Percentiles rank a stretch among this genome's conserved stretches.
phyloP scores from a whole-genome alignment of 208 protist species.

The Strigomonas culicis region DNA sequence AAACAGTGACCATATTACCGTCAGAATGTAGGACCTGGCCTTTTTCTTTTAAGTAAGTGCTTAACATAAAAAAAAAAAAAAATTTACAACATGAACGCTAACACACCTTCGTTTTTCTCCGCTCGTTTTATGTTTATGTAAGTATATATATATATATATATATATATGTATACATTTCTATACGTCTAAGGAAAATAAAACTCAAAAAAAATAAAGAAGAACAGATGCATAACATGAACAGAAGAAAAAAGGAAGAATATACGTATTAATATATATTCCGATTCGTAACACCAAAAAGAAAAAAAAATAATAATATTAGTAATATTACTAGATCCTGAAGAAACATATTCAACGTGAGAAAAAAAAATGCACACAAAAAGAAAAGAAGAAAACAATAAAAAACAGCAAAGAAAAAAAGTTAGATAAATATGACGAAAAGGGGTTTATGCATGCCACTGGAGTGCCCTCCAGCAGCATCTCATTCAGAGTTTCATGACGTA shows the following conservation, averaged over 20 bases:
- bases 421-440: background rate
- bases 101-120: background rate
- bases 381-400: conserved; percentile 17
- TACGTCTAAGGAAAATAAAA: background rate
- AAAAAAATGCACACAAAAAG: conserved; percentile 13
- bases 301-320: too few relatives aligned
- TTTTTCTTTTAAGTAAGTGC: background rate
- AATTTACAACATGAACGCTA: background rate
- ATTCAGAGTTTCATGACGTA: too few relatives aligned
- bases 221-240: background rate
- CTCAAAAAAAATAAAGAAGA: conserved; percentile 6
- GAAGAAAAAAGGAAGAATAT: conserved; percentile 15
- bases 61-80: background rate
- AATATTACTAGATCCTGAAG: too few relatives aligned
- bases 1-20: background rate
- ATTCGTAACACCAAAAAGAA: conserved; percentile 4
- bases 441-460: too few relatives aligned
- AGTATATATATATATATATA: background rate
- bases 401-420: background rate
- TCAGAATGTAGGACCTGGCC: background rate
- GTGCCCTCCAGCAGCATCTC: too few relatives aligned
- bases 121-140: background rate
- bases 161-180: background rate
- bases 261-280: background rate
- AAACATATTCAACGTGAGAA: too few relatives aligned